phyloP scores from a whole-genome alignment of 2,329 filamentous ascomycete genomes.

The Talaromyces rugulosus region DNA sequence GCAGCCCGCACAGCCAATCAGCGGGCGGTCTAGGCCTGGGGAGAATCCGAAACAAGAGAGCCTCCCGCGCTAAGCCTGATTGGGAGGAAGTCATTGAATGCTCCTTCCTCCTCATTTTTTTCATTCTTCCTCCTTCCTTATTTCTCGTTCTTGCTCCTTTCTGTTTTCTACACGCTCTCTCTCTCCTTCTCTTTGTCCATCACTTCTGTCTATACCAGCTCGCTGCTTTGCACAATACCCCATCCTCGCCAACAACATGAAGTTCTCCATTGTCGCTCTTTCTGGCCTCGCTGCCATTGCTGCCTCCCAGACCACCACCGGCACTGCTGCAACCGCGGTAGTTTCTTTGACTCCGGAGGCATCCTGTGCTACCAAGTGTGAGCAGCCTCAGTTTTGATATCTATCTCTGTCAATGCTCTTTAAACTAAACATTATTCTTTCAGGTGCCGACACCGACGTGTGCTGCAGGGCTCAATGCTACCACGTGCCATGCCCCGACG shows the following conservation, averaged over 20 bases:
- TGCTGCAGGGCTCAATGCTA: conserved; percentile 52
- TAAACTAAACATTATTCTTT: neutral
- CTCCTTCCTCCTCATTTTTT: conserved; percentile 13
- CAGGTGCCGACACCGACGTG: conserved; percentile 42
- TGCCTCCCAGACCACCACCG: conserved; percentile 36
- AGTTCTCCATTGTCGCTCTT: conserved; percentile 41
- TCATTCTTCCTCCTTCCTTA: conserved; percentile 10
- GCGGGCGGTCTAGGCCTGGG: neutral
- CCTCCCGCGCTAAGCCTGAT: neutral
- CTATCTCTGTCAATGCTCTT: neutral
- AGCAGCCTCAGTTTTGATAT: conserved; percentile 12
- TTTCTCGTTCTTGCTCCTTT: neutral
- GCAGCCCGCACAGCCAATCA: neutral
- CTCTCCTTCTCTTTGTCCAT: neutral
- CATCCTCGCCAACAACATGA: conserved; percentile 26
- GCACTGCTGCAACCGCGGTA: conserved; percentile 24
- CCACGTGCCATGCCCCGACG: conserved; percentile 49
- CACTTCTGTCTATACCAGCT: neutral
- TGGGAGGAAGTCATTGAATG: neutral
- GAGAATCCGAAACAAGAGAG: neutral
- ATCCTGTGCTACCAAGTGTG: conserved; percentile 36
- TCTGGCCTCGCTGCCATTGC: conserved; percentile 43
- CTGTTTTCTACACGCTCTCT: neutral
- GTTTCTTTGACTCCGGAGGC: conserved; percentile 31
- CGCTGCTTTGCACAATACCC: neutral